phyloP scores from a whole-genome alignment of 2,329 filamentous ascomycete species.

The Talaromyces sp. region DNA sequence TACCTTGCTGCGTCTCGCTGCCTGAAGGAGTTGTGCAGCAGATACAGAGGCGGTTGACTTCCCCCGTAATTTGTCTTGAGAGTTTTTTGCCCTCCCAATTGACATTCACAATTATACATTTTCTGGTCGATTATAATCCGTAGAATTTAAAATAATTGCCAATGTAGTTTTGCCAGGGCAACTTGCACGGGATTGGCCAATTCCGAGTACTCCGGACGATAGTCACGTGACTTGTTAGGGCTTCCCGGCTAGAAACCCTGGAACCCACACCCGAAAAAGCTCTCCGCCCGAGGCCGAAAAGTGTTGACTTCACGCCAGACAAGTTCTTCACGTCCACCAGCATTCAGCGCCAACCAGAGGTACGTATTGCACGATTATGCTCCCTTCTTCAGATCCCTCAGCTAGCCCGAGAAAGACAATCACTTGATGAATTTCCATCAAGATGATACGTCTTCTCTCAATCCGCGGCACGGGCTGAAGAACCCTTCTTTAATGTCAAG shows the following conservation, averaged over 20 bases:
- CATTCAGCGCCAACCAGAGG: conserved; percentile 33
- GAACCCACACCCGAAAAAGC: conserved; percentile 18
- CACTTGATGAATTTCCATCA: conserved; percentile 19
- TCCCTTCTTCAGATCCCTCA: conserved; percentile 29
- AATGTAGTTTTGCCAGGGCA: too few species aligned
- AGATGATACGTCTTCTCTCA: conserved; percentile 40
- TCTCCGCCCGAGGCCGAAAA: conserved; percentile 15
- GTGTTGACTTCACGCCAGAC: conserved; percentile 13
- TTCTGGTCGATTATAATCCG: not conserved
- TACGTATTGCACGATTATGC: conserved; percentile 29
- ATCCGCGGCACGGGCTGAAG: conserved; percentile 57
- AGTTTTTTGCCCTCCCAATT: not conserved
- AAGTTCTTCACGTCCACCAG: conserved; percentile 19
- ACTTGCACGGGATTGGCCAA: not conserved
- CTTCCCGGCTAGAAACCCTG: conserved; percentile 8
- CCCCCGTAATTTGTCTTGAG: not conserved
- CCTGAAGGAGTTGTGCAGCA: not conserved
- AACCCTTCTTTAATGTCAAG: conserved; percentile 51
- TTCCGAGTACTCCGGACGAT: not conserved
- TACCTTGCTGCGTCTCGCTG: not conserved
- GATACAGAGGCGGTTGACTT: not conserved
- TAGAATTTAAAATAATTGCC: not conserved
- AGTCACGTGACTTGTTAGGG: conserved; percentile 9
- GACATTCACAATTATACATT: not conserved
- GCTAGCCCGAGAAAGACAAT: conserved; percentile 43